These are phyloP conservation scores for Adansonia digitata DNA, from an alignment of 345 rosid genomes.

Conservation along the genomic window DNA sequence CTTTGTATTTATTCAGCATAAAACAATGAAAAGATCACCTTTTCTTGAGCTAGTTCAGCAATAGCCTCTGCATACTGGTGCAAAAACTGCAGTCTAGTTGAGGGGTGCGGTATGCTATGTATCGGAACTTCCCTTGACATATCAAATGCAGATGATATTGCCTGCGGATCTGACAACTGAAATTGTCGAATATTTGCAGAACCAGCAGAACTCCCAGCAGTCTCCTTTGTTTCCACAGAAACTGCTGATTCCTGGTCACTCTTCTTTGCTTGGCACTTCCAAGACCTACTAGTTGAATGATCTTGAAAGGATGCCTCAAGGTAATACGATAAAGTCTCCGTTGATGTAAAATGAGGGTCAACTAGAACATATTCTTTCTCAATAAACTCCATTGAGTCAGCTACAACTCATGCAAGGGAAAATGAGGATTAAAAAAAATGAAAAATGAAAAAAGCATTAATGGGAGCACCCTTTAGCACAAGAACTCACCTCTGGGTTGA, in stretches of 20 bases:
- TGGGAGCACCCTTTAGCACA: neutral
- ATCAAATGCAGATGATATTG: constrained; percentile 27
- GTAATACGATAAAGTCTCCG: constrained; percentile 52
- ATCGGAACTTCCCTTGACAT: constrained; percentile 47
- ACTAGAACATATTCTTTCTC: constrained; percentile 80
- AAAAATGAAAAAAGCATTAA: neutral
- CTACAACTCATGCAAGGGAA: constrained; percentile 27
- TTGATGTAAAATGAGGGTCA: constrained; percentile 43
- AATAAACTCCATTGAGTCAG: constrained; percentile 58
- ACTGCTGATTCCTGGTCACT: constrained; percentile 27
- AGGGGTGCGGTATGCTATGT: constrained; percentile 46
- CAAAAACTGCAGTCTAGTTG: constrained; percentile 51
- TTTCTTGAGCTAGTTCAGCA: constrained; percentile 52
- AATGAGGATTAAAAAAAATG: constrained; percentile 14
- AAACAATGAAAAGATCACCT: constrained; percentile 34
- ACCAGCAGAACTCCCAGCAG: constrained; percentile 21
- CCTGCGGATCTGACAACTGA: constrained; percentile 27
- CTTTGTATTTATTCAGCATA: neutral
- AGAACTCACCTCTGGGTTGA: constrained; percentile 42
- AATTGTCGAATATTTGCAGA: constrained; percentile 23
- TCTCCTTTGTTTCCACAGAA: constrained; percentile 30
- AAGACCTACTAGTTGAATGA: constrained; percentile 30
- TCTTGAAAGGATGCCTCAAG: constrained; percentile 54
- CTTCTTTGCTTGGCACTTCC: constrained; percentile 30
- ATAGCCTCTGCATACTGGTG: constrained; percentile 49